A percentile compares a stretch with the other conserved stretches of the same genome.
Conservation (phyloP, 2,329 filamentous ascomycete species). For the Colletotrichum sp. region DNA sequence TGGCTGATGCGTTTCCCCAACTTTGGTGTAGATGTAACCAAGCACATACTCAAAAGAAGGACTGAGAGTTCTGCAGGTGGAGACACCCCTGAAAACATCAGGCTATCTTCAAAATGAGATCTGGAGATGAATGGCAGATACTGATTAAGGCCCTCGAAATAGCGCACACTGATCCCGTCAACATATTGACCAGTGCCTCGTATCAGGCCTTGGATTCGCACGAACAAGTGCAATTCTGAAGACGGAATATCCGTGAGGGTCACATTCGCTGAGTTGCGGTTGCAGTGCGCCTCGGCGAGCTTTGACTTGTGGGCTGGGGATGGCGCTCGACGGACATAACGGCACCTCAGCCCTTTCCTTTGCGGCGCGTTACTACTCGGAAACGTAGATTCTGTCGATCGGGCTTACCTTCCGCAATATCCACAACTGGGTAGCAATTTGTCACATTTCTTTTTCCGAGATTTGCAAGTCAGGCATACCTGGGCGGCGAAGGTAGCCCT, state of each 20-base stretch:
- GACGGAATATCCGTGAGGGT: not conserved
- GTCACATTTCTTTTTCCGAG: not conserved
- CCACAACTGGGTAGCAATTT: not conserved
- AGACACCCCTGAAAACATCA: conserved; percentile 14
- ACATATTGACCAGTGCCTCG: not conserved
- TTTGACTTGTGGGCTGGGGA: not conserved
- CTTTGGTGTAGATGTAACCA: not conserved
- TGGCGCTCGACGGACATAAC: not conserved
- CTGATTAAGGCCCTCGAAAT: conserved; percentile 26
- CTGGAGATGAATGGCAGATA: conserved; percentile 33
- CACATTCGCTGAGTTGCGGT: not conserved
- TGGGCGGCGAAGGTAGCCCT: not conserved
- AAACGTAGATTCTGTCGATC: not conserved
- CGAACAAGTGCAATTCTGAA: not conserved
- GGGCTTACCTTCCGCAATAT: not conserved
- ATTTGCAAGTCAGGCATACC: not conserved
- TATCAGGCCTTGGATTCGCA: not conserved
- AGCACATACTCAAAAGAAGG: not conserved
- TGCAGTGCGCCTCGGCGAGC: not conserved
- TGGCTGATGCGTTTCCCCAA: not conserved
- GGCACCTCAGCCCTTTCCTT: not conserved
- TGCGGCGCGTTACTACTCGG: no score
- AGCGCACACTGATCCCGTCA: not conserved
- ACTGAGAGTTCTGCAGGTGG: not conserved
- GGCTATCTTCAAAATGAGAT: conserved; percentile 27